These are phyloP conservation scores for Pseudozyma tsukubaensis DNA, from an alignment of 1,284 basidiomycete genomes.

Conservation along the genomic window DNA sequence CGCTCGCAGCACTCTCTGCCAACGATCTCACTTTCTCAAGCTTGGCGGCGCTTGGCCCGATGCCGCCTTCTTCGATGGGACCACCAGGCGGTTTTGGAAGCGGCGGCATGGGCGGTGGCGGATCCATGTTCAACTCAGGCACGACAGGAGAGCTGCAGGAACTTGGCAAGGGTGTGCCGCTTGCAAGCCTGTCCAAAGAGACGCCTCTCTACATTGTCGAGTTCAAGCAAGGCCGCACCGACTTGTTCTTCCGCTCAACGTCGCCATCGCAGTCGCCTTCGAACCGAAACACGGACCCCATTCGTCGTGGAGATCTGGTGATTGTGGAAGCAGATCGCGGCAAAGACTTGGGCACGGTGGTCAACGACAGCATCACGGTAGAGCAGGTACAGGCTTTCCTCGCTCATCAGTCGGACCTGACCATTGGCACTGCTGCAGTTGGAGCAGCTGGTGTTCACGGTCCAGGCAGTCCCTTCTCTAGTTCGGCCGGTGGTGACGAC, in stretches of 20 bases:
- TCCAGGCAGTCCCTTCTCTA: background rate
- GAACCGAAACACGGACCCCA: slow-evolving; percentile 52
- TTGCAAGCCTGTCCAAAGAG: slow-evolving; percentile 81
- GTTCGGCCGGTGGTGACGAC: slow-evolving; percentile 19
- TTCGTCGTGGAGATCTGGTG: slow-evolving; percentile 86
- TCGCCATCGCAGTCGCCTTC: slow-evolving; percentile 30
- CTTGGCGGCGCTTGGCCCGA: slow-evolving; percentile 51
- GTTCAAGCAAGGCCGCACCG: slow-evolving; percentile 95
- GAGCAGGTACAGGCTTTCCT: slow-evolving; percentile 79
- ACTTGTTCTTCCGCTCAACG: slow-evolving; percentile 81
- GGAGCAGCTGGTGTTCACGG: slow-evolving; percentile 23
- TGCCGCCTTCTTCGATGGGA: slow-evolving; percentile 47
- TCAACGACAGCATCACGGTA: slow-evolving; percentile 73
- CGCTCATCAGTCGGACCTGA: slow-evolving; percentile 58
- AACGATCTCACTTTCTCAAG: slow-evolving; percentile 47
- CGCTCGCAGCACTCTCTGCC: slow-evolving; percentile 5
- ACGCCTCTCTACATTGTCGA: slow-evolving; percentile 96
- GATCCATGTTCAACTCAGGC: slow-evolving; percentile 15
- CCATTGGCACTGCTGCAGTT: slow-evolving; percentile 25
- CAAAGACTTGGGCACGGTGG: slow-evolving; percentile 87
- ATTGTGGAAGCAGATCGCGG: slow-evolving; percentile 97
- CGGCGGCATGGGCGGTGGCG: slow-evolving; percentile 16
- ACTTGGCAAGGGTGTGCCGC: slow-evolving; percentile 88
- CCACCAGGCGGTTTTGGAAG: slow-evolving; percentile 7
- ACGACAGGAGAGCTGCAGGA: slow-evolving; percentile 70